Conservation (phyloP, 495 filamentous ascomycete species). For the Aspergillus funiculosus region DNA sequence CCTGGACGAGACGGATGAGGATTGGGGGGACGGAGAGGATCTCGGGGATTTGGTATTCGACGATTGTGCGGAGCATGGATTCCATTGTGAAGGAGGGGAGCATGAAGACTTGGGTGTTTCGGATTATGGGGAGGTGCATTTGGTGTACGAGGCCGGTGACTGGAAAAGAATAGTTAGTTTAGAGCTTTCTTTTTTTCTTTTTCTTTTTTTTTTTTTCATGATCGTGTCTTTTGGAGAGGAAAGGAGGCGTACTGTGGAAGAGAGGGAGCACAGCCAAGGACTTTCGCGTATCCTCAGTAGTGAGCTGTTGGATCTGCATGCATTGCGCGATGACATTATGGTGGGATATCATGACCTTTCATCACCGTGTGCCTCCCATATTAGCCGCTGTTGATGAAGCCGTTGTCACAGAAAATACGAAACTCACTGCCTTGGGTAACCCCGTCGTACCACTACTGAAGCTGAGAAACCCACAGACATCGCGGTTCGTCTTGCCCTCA, state of each 20-base stretch:
- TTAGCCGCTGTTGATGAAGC: no score
- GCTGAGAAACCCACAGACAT: conserved; percentile 51
- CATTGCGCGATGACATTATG: conserved; percentile 60
- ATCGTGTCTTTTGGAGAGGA: neutral
- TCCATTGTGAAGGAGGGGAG: conserved; percentile 55
- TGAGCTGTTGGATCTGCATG: conserved; percentile 49
- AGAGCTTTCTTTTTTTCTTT: no score
- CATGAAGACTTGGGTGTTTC: conserved; percentile 55
- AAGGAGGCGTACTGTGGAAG: conserved; percentile 40
- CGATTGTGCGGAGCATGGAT: conserved; percentile 48
- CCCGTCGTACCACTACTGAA: conserved; percentile 45
- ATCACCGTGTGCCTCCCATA: conserved; percentile 23
- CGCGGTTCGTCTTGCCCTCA: conserved; percentile 44
- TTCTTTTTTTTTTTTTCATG: neutral
- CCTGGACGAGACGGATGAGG: conserved; percentile 59
- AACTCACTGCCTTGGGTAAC: conserved; percentile 28
- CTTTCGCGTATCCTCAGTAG: conserved; percentile 39
- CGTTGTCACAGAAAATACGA: neutral
- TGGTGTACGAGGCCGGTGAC: conserved; percentile 54
- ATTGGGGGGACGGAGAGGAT: conserved; percentile 65
- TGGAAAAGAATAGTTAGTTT: conserved; percentile 5
- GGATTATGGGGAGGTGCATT: conserved; percentile 52
- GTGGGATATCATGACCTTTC: conserved; percentile 54
- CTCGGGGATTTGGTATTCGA: conserved; percentile 50
- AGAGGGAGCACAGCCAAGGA: conserved; percentile 51